Conservation (phyloP, 441 rosid genomes). For the Croton laevigatus region DNA sequence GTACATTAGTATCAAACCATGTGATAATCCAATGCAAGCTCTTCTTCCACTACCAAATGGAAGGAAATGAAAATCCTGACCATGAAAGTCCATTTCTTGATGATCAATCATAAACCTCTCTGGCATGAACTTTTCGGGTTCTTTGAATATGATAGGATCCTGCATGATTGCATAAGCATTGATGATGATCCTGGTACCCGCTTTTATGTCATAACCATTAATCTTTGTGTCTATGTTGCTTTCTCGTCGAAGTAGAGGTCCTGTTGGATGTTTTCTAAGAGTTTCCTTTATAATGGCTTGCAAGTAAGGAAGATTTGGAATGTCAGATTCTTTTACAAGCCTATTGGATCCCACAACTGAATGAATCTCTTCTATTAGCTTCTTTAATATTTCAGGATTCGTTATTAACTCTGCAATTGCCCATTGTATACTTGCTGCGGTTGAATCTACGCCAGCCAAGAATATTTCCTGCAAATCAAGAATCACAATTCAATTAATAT, state of each 20-base stretch:
- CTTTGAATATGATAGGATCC: constrained; percentile 8
- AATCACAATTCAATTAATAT: not conserved
- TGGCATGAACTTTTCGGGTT: constrained; percentile 18
- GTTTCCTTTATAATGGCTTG: constrained; percentile 20
- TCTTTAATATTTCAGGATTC: constrained; percentile 6
- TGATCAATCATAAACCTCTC: constrained; percentile 13
- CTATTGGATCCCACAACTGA: constrained; percentile 3
- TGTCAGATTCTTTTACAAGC: constrained; percentile 17
- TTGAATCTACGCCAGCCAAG: constrained; percentile 5
- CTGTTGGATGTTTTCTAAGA: constrained; percentile 14
- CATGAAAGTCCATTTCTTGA: constrained; percentile 10
- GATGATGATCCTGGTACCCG: constrained; percentile 14
- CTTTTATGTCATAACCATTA: constrained; percentile 11
- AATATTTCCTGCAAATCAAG: constrained; percentile 14
- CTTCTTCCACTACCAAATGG: constrained; percentile 25
- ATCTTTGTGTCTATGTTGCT: constrained; percentile 11
- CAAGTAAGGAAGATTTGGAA: constrained; percentile 21
- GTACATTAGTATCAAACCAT: constrained; percentile 4
- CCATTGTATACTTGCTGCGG: constrained; percentile 14
- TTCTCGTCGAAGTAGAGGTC: constrained; percentile 8
- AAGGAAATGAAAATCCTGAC: constrained; percentile 8
- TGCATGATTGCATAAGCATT: constrained; percentile 18
- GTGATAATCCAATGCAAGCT: constrained; percentile 12
- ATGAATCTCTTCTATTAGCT: constrained; percentile 17
- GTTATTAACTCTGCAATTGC: constrained; percentile 5